Evolutionary conservation across 345 rosid species (phyloP).

Genomic region (Acer saccharum): DNA sequence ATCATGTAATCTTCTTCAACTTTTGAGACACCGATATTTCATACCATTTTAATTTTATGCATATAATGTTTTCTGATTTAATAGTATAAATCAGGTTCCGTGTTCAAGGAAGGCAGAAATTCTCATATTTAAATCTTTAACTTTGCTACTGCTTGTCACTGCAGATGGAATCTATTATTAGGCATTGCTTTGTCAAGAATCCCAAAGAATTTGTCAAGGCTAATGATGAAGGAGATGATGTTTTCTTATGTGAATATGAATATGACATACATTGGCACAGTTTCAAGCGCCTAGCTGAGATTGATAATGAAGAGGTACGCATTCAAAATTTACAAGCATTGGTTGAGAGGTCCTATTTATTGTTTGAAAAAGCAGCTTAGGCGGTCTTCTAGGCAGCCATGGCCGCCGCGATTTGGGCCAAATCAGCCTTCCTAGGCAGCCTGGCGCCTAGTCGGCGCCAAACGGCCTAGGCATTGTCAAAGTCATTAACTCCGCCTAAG

Average conservation of each 20-base stretch:
- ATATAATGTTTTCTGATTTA: neutral
- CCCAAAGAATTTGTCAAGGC: slow-evolving; percentile 78
- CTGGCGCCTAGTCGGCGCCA: no score
- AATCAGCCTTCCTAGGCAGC: no score
- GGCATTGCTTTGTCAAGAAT: slow-evolving; percentile 76
- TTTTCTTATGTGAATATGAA: slow-evolving; percentile 89
- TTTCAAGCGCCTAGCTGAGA: slow-evolving; percentile 82
- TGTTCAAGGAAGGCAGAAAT: slow-evolving; percentile 4
- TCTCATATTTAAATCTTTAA: slow-evolving; percentile 10
- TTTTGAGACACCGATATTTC: neutral
- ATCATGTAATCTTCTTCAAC: neutral
- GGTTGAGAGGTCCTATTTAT: neutral
- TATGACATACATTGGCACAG: slow-evolving; percentile 89
- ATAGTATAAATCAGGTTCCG: neutral
- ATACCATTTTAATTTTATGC: slow-evolving; percentile 8
- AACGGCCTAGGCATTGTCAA: no score
- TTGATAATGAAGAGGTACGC: slow-evolving; percentile 56
- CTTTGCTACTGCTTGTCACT: slow-evolving; percentile 10
- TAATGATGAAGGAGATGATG: slow-evolving; percentile 77
- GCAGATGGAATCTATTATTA: slow-evolving; percentile 80
- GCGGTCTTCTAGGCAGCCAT: no score
- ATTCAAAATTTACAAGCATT: slow-evolving; percentile 12
- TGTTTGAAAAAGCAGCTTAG: no score
- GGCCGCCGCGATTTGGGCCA: no score
- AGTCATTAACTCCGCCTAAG: no score